Percentiles rank a stretch among this genome's conserved stretches.
Conservation (phyloP, 768 basidiomycete genomes). For the Rhodocollybia butyracea region DNA sequence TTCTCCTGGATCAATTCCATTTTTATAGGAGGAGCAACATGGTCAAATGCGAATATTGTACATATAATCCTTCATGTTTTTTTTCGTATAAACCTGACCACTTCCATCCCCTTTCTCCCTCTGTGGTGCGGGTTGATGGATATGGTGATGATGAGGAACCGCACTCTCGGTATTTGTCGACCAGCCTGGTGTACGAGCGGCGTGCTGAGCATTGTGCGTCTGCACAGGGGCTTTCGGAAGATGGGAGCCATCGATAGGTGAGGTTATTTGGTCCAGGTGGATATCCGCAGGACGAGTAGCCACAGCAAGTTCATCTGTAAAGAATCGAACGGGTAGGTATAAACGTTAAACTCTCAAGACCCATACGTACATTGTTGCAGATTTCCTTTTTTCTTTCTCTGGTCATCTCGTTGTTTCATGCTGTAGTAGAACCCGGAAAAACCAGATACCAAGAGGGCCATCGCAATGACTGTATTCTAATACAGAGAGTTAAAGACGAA, state of each 20-base stretch:
- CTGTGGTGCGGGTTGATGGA: slow-evolving; percentile 6
- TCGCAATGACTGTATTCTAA: not conserved
- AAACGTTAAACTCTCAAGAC: not conserved
- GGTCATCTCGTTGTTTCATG: not conserved
- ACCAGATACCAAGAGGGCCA: not conserved
- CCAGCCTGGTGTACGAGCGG: slow-evolving; percentile 1
- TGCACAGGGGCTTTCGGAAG: not conserved
- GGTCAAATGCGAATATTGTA: no score
- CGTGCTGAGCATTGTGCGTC: slow-evolving; percentile 1
- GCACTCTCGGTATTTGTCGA: not conserved
- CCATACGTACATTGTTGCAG: not conserved
- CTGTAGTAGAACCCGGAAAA: slow-evolving; percentile 1
- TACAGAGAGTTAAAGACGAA: not conserved
- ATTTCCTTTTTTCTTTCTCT: not conserved
- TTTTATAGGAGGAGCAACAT: no score
- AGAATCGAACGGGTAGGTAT: no score
- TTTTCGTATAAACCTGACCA: slow-evolving; percentile 3
- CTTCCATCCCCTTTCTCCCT: slow-evolving; percentile 1
- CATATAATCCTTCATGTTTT: not conserved
- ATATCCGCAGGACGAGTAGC: not conserved
- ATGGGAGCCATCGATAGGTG: not conserved
- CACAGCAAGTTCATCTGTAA: not conserved
- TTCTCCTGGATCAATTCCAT: no score
- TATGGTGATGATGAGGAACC: not conserved
- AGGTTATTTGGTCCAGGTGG: not conserved